A percentile compares a stretch with the other conserved stretches of the same genome.
Conservation (phyloP, 2,329 filamentous ascomycete species). For the Aspergillus floridensis region DNA sequence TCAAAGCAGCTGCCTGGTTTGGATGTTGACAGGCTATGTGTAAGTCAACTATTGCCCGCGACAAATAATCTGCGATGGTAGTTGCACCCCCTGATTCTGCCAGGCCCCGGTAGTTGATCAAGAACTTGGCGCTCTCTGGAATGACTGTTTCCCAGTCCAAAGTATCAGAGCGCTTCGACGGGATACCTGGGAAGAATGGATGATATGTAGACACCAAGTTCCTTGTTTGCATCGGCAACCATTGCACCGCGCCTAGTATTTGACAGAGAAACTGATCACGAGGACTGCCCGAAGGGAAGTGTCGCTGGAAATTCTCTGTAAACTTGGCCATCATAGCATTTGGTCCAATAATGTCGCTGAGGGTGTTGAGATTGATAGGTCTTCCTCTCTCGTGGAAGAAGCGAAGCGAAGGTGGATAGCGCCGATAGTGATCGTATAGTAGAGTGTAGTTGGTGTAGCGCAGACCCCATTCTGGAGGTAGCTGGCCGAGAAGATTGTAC, state of each 20-base stretch:
- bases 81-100: slow-evolving; percentile 11
- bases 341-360: slow-evolving; percentile 15
- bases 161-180: neutral
- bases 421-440: slow-evolving; percentile 20
- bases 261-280: slow-evolving; percentile 13
- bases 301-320: slow-evolving; percentile 13
- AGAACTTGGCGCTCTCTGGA: neutral
- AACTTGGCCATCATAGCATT: slow-evolving; percentile 13
- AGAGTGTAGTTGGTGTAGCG: slow-evolving; percentile 21
- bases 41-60: slow-evolving; percentile 17
- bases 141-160: slow-evolving; percentile 1
- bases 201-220: slow-evolving; percentile 11
- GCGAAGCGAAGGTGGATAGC: slow-evolving; percentile 20
- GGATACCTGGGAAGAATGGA: slow-evolving; percentile 7
- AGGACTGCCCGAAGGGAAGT: slow-evolving; percentile 3
- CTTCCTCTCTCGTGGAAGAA: slow-evolving; percentile 23
- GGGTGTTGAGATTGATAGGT: slow-evolving; percentile 13
- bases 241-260: slow-evolving; percentile 3
- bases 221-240: slow-evolving; percentile 3
- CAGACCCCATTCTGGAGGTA: slow-evolving; percentile 24
- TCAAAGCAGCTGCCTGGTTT: slow-evolving; percentile 3
- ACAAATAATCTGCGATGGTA: slow-evolving; percentile 9
- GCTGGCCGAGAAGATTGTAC: slow-evolving; percentile 11
- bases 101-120: slow-evolving; percentile 9
- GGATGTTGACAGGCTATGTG: slow-evolving; percentile 17